These are phyloP conservation scores for Astragalus membranaceus DNA, from an alignment of 306 rosid species.

Conservation along the genomic window DNA sequence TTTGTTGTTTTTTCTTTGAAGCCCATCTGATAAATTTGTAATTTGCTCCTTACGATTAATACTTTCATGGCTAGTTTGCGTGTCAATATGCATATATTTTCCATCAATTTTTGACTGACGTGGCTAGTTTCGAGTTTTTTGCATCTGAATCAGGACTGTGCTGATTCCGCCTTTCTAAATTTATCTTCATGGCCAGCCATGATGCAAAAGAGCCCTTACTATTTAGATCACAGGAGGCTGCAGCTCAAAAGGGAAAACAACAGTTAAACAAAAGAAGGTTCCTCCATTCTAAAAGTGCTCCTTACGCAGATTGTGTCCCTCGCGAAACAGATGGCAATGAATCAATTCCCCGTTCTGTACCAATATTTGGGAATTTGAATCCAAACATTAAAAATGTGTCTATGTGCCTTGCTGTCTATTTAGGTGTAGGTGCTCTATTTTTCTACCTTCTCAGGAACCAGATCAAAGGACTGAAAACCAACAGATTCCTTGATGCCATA, in stretches of 20 bases:
- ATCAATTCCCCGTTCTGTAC: neutral
- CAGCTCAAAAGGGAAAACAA: constrained; percentile 15
- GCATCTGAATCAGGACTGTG: constrained; percentile 23
- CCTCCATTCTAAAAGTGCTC: constrained; percentile 53
- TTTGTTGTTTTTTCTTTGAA: neutral
- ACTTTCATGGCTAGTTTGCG: neutral
- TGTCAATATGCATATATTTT: neutral
- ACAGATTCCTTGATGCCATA: constrained; percentile 35
- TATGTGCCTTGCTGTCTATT: constrained; percentile 22
- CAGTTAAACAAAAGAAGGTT: constrained; percentile 29
- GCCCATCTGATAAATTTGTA: neutral
- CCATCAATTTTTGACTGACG: neutral
- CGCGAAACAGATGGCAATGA: neutral
- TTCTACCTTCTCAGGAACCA: constrained; percentile 38
- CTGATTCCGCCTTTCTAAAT: constrained; percentile 8
- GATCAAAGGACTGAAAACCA: constrained; percentile 34
- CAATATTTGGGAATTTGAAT: constrained; percentile 30
- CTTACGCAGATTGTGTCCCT: constrained; percentile 17
- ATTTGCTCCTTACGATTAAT: neutral
- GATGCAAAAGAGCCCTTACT: constrained; percentile 38
- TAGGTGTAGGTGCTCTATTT: constrained; percentile 33
- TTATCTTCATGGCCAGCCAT: constrained; percentile 40
- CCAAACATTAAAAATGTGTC: constrained; percentile 29
- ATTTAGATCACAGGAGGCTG: constrained; percentile 2
- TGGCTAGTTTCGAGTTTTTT: neutral